Percentiles rank a stretch among this genome's conserved stretches.
phyloP scores from a whole-genome alignment of 139 green algal genomes.

The Eudorina sp. region DNA sequence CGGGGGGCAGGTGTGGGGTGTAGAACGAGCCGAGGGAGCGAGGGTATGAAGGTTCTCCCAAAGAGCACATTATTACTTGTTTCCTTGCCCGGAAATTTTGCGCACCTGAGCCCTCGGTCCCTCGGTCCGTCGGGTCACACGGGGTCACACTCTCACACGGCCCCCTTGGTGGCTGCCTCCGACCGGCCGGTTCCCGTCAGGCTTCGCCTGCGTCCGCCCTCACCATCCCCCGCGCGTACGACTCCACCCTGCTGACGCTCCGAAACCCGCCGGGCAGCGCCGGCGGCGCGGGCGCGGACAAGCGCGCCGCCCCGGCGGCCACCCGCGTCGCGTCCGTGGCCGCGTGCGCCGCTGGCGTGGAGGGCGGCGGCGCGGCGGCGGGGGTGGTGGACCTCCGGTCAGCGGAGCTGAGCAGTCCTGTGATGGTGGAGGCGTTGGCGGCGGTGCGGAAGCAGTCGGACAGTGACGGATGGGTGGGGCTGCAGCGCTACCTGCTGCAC shows the following conservation, averaged over 20 bases:
- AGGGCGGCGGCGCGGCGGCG: slow-evolving; percentile 28
- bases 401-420: slow-evolving; percentile 19
- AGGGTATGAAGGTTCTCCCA: too few species aligned
- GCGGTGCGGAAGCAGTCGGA: neutral
- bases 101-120: too few species aligned
- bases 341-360: neutral
- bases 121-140: too few species aligned
- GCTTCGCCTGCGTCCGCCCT: slow-evolving; percentile 2
- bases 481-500: slow-evolving; percentile 47
- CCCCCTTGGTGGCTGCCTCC: neutral
- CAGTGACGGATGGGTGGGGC: slow-evolving; percentile 19
- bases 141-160: neutral
- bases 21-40: too few species aligned
- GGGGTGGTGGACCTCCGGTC: slow-evolving; percentile 7
- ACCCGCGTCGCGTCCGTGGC: neutral
- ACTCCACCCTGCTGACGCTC: slow-evolving; percentile 34
- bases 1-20: too few species aligned
- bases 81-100: too few species aligned
- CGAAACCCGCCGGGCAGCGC: neutral
- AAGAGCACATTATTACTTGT: neutral
- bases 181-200: neutral
- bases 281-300: too few species aligned
- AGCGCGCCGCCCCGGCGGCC: neutral
- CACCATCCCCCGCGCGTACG: slow-evolving; percentile 40
- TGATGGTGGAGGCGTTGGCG: slow-evolving; percentile 38